phyloP scores from a whole-genome alignment of 306 rosid species.

The Comarum palustre region DNA sequence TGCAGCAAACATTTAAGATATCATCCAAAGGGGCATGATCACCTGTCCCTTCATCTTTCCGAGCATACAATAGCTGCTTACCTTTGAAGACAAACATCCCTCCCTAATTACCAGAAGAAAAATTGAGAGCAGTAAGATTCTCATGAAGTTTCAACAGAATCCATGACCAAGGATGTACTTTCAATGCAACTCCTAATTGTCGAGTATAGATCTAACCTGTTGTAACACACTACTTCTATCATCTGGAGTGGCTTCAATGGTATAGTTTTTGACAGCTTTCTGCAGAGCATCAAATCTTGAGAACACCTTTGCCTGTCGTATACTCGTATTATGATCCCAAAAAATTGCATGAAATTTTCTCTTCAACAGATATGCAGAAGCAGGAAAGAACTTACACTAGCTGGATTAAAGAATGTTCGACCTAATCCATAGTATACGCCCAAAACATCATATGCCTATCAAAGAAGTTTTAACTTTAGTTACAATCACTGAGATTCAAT shows the following conservation, averaged over 20 bases:
- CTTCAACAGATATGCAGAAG: slow-evolving; percentile 17
- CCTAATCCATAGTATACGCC: slow-evolving; percentile 70
- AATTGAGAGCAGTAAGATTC: neutral
- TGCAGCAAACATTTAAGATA: slow-evolving; percentile 55
- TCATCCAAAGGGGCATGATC: slow-evolving; percentile 83
- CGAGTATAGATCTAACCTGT: slow-evolving; percentile 43
- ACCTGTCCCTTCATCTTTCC: slow-evolving; percentile 82
- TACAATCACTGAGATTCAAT: neutral
- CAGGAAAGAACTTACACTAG: slow-evolving; percentile 51
- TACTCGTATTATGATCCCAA: slow-evolving; percentile 21
- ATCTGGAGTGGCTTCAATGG: slow-evolving; percentile 72
- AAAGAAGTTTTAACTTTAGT: slow-evolving; percentile 20
- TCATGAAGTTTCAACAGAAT: slow-evolving; percentile 7
- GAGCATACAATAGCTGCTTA: slow-evolving; percentile 64
- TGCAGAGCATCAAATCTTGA: slow-evolving; percentile 54
- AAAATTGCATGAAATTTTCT: neutral
- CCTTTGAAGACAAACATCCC: slow-evolving; percentile 90
- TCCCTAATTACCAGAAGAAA: slow-evolving; percentile 42
- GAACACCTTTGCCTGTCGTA: slow-evolving; percentile 60
- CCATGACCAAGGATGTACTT: neutral
- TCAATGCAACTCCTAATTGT: neutral
- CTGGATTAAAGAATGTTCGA: slow-evolving; percentile 87
- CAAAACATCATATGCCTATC: slow-evolving; percentile 66
- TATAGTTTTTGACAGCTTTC: slow-evolving; percentile 72
- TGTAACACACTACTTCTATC: slow-evolving; percentile 73